Evolutionary conservation across 257 asterid genomes (phyloP).

Genomic region (Jaltomata sinuosa): DNA sequence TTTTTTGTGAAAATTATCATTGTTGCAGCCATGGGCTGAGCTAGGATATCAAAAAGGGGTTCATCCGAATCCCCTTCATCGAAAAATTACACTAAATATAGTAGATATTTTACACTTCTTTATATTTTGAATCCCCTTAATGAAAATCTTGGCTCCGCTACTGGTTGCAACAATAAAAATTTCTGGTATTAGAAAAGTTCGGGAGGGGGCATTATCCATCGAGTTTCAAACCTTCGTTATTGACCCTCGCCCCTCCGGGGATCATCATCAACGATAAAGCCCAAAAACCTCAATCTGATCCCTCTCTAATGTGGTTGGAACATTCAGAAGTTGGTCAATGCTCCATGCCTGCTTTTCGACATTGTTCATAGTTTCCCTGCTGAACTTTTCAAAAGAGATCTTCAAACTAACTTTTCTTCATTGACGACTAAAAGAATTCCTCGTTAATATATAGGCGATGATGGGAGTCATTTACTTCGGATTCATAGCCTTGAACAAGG

Average conservation of each 20-base stretch:
- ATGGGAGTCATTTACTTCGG: slow-evolving; percentile 83
- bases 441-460: slow-evolving; percentile 47
- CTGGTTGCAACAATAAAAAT: background rate
- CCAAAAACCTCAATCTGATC: background rate
- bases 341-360: background rate
- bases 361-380: background rate
- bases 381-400: background rate
- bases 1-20: background rate
- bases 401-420: background rate
- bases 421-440: background rate
- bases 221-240: background rate
- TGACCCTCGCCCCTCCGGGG: background rate
- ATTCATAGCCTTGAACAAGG: slow-evolving; percentile 80
- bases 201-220: background rate
- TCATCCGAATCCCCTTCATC: background rate
- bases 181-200: background rate
- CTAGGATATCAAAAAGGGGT: background rate
- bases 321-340: background rate
- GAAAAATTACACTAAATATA: background rate
- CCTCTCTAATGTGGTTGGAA: background rate
- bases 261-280: background rate
- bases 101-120: background rate
- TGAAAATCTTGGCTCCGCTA: background rate
- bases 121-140: background rate
- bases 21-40: background rate